A percentile compares a stretch with the other conserved stretches of the same genome.
Evolutionary conservation across 768 basidiomycete genomes (phyloP).

Genomic region (Auricularia sp.): DNA sequence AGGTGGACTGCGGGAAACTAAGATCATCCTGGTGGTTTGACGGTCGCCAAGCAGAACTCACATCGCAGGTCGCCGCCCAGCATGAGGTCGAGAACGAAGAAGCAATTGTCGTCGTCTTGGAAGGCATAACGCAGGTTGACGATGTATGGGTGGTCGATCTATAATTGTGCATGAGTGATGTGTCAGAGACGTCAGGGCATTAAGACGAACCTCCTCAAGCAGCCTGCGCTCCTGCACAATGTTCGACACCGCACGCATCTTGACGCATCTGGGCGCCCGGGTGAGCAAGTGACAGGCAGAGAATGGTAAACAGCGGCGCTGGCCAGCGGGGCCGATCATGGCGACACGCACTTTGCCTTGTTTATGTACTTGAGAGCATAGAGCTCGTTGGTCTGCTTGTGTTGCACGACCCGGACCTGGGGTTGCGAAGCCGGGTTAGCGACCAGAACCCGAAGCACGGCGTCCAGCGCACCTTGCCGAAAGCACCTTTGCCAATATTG

Average conservation of each 20-base stretch:
- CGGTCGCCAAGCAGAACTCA: slow-evolving; percentile 30
- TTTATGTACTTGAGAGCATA: slow-evolving; percentile 99
- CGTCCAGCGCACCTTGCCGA: slow-evolving; percentile 70
- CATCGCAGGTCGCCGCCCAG: slow-evolving; percentile 90
- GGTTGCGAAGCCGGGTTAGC: slow-evolving; percentile 15
- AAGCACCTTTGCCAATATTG: slow-evolving; percentile 97
- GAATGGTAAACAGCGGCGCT: no score
- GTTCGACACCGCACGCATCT: slow-evolving; percentile 97
- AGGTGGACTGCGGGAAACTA: slow-evolving; percentile 57
- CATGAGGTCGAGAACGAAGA: slow-evolving; percentile 97
- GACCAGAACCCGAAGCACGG: slow-evolving; percentile 5
- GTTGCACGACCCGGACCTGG: slow-evolving; percentile 97
- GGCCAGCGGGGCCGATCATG: slow-evolving; percentile 27
- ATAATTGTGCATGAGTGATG: slow-evolving; percentile 3
- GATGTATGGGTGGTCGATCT: slow-evolving; percentile 94
- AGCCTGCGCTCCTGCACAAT: slow-evolving; percentile 93
- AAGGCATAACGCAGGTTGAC: slow-evolving; percentile 95
- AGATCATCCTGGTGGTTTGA: neutral
- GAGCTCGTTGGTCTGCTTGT: slow-evolving; percentile 93
- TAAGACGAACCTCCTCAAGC: slow-evolving; percentile 74
- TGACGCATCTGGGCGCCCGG: slow-evolving; percentile 48
- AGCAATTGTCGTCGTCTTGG: slow-evolving; percentile 97
- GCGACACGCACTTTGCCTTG: slow-evolving; percentile 52
- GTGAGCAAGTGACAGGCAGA: slow-evolving; percentile 14
- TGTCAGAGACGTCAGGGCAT: slow-evolving; percentile 15